These are phyloP conservation scores for Blastomyces emzantsi DNA, from an alignment of 2,329 filamentous ascomycete genomes.

Conservation along the genomic window DNA sequence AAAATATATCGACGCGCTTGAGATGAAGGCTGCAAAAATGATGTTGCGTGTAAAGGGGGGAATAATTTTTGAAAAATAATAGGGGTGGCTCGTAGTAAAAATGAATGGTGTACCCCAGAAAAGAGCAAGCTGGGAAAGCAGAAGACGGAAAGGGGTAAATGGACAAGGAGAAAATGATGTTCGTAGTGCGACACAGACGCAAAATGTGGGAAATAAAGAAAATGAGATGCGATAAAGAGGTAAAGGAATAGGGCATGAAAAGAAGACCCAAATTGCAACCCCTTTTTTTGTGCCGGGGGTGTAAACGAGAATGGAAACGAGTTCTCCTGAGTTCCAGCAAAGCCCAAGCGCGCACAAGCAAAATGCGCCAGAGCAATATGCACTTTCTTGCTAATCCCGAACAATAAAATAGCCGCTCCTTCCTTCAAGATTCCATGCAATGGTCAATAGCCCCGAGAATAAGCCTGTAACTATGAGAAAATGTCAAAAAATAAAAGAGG, in stretches of 20 bases:
- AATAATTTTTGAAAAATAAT: not conserved
- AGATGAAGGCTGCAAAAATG: constrained; percentile 1
- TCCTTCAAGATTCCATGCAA: constrained; percentile 14
- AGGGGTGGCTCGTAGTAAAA: not conserved
- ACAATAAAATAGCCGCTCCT: constrained; percentile 12
- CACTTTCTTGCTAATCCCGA: constrained; percentile 9
- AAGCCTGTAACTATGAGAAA: constrained; percentile 15
- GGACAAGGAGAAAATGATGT: not conserved
- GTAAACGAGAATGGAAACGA: not conserved
- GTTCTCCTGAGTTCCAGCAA: not conserved
- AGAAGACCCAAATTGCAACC: constrained; percentile 5
- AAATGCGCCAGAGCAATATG: constrained; percentile 8
- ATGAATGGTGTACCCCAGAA: not conserved
- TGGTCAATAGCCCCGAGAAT: constrained; percentile 15
- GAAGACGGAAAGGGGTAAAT: not conserved
- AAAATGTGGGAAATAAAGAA: not conserved
- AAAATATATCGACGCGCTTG: not conserved
- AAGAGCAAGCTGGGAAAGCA: not conserved
- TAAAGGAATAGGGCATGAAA: constrained; percentile 10
- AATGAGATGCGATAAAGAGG: constrained; percentile 7
- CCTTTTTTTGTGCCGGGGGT: not conserved
- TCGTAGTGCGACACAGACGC: not conserved
- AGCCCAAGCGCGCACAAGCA: constrained; percentile 3
- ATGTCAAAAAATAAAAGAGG: constrained; percentile 7
- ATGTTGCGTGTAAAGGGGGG: not conserved